Conservation (phyloP, 2,329 filamentous ascomycete genomes). For the Periconia sp. region DNA sequence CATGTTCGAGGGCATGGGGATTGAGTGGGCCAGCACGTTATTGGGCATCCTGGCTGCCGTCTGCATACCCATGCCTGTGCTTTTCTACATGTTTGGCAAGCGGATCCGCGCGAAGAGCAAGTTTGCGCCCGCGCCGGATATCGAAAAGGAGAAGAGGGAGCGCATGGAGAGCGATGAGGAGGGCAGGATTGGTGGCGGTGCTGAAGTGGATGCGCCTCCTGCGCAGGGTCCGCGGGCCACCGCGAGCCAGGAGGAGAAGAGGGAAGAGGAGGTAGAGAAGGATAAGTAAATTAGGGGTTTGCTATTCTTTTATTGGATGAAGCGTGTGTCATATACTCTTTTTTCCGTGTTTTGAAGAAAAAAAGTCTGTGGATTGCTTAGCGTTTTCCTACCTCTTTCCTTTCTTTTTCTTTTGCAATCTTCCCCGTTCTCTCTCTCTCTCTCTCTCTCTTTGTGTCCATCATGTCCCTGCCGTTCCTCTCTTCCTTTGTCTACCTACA, state of each 20-base stretch:
- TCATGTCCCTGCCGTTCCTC: too few relatives aligned
- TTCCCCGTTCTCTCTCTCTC: too few relatives aligned
- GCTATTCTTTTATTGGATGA: too few relatives aligned
- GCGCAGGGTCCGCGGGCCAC: neutral
- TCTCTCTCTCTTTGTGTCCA: too few relatives aligned
- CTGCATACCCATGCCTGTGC: slow-evolving; percentile 47
- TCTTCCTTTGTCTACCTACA: too few relatives aligned
- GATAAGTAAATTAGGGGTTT: too few relatives aligned
- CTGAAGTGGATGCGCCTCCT: too few relatives aligned
- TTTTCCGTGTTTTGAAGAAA: too few relatives aligned
- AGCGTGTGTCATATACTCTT: too few relatives aligned
- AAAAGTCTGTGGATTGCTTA: too few relatives aligned
- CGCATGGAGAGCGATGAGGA: slow-evolving; percentile 34
- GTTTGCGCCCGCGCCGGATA: slow-evolving; percentile 47
- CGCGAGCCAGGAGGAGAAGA: neutral
- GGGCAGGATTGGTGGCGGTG: neutral
- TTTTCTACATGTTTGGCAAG: slow-evolving; percentile 49
- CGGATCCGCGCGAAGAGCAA: slow-evolving; percentile 46
- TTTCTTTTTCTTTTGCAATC: too few relatives aligned
- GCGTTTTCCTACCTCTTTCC: too few relatives aligned
- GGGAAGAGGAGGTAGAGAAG: neutral
- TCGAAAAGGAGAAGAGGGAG: slow-evolving; percentile 36
- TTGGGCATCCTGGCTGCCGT: slow-evolving; percentile 48
- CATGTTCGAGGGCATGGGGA: slow-evolving; percentile 58
- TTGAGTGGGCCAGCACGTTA: slow-evolving; percentile 51